Evolutionary conservation across 768 basidiomycete genomes (phyloP).

Genomic region (Tubosaeta sp.): DNA sequence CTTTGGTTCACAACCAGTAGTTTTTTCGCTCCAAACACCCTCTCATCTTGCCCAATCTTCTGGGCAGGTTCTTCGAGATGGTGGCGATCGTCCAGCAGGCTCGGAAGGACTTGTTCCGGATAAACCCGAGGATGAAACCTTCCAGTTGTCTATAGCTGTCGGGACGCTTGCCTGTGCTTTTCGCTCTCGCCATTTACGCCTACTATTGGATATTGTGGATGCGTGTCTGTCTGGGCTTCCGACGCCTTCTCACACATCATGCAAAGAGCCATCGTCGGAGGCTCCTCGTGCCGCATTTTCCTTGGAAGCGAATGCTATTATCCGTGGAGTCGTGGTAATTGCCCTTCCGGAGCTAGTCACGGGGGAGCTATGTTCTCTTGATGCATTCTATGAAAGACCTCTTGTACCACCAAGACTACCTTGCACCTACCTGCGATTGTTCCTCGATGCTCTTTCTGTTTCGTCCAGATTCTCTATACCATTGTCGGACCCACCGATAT

Average conservation of each 20-base stretch:
- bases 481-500: conserved; percentile 1
- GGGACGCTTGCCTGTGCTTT: conserved; percentile 56
- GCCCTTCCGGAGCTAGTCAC: conserved; percentile 35
- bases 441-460: conserved; percentile 37
- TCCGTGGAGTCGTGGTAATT: conserved; percentile 48
- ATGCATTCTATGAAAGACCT: conserved; percentile 53
- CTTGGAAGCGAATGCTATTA: conserved; percentile 31
- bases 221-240: conserved; percentile 26
- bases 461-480: conserved; percentile 13
- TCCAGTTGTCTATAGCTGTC: conserved; percentile 39
- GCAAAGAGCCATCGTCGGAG: conserved; percentile 13
- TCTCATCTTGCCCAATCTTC: conserved; percentile 19
- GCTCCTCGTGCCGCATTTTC: conserved; percentile 23
- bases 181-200: conserved; percentile 52
- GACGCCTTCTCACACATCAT: conserved; percentile 10
- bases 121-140: conserved; percentile 24
- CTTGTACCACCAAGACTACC: conserved; percentile 51
- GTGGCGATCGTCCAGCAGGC: conserved; percentile 1
- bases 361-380: conserved; percentile 13
- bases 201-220: conserved; percentile 41
- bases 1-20: conserved; percentile 59
- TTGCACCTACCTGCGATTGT: conserved; percentile 50
- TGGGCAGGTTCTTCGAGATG: conserved; percentile 1
- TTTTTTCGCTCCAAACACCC: conserved; percentile 51
- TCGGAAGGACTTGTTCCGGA: conserved; percentile 7